A percentile compares a stretch with the other conserved stretches of the same genome.
phyloP scores from a whole-genome alignment of 768 basidiomycete species.

The Cystofilobasidium ferigula region DNA sequence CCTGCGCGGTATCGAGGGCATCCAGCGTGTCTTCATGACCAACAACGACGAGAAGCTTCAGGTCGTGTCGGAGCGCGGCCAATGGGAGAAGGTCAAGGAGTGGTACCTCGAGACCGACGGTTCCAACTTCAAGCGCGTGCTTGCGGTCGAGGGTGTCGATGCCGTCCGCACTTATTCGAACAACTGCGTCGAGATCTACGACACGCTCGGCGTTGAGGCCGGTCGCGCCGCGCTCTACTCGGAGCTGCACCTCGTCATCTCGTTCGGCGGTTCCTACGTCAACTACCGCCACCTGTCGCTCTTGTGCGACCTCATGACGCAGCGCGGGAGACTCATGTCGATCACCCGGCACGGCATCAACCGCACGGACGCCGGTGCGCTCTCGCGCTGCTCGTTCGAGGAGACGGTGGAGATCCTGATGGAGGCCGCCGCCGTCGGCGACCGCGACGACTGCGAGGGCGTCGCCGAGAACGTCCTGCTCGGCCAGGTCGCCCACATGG shows the following conservation, averaged over 20 bases:
- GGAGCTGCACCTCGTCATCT: conserved; percentile 89
- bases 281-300: conserved; percentile 94
- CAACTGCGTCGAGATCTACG: conserved; percentile 88
- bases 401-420: conserved; percentile 98
- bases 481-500: conserved; percentile 99
- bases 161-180: conserved; percentile 88
- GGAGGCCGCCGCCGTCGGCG: conserved; percentile 96
- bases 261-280: conserved; percentile 98
- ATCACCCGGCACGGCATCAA: conserved; percentile 99
- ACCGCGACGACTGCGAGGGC: conserved; percentile 95
- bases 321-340: conserved; percentile 86
- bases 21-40: conserved; percentile 81
- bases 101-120: conserved; percentile 98
- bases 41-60: conserved; percentile 65
- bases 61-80: conserved; percentile 49
- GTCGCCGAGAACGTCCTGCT: conserved; percentile 99
- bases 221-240: conserved; percentile 87
- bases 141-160: conserved; percentile 92
- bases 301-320: conserved; percentile 97
- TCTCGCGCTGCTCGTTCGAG: conserved; percentile 98
- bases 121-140: conserved; percentile 85
- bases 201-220: conserved; percentile 92
- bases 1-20: conserved; percentile 80
- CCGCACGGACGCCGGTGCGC: conserved; percentile 92
- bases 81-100: conserved; percentile 48